These are phyloP conservation scores for Saccharomycopsis schoenii DNA, from an alignment of 805 yeast genomes.

Conservation along the genomic window DNA sequence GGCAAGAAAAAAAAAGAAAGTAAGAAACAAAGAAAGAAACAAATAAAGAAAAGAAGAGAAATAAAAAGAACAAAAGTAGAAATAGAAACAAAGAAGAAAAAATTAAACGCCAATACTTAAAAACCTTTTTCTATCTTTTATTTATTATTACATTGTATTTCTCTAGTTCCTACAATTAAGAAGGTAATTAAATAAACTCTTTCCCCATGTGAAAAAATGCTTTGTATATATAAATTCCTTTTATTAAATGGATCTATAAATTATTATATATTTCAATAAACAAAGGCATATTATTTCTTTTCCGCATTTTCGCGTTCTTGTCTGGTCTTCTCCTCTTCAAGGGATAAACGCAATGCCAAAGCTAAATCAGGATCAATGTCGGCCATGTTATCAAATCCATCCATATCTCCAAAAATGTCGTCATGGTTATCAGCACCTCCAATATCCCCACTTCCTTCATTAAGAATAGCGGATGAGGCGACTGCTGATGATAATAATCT, in stretches of 20 bases:
- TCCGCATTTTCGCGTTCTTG: slow-evolving; percentile 51
- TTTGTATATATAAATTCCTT: background rate
- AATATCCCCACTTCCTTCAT: slow-evolving; percentile 33
- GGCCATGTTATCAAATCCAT: slow-evolving; percentile 68
- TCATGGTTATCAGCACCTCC: slow-evolving; percentile 37
- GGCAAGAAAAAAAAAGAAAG: too few species aligned
- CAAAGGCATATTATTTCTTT: slow-evolving; percentile 5
- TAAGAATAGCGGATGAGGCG: slow-evolving; percentile 63
- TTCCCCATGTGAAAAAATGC: background rate
- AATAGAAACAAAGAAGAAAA: background rate
- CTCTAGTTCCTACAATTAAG: background rate
- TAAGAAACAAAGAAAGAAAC: background rate
- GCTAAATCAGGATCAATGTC: slow-evolving; percentile 96
- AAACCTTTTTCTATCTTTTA: background rate
- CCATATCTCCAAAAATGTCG: slow-evolving; percentile 27
- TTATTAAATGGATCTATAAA: background rate
- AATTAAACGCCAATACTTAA: background rate
- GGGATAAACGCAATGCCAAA: slow-evolving; percentile 83
- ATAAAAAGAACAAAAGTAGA: background rate
- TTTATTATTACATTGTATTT: background rate
- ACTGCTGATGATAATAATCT: slow-evolving; percentile 74
- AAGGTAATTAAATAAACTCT: background rate
- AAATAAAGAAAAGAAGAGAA: background rate
- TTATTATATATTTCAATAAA: background rate
- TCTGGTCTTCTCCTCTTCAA: slow-evolving; percentile 90